Evolutionary conservation across 78 protist species (phyloP).

Genomic region (Dictyostelium firmibasis): DNA sequence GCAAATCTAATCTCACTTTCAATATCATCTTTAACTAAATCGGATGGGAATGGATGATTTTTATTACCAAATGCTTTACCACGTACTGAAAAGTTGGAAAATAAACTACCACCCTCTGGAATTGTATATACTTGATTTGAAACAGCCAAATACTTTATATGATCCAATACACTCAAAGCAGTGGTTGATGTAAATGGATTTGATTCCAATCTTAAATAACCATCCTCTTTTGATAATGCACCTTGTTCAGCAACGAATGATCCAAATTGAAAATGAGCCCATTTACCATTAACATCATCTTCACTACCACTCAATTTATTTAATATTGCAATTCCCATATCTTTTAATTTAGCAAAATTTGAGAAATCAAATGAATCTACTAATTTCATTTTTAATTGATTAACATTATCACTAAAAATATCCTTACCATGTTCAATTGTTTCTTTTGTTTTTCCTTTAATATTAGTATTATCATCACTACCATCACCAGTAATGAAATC

Average conservation of each 20-base stretch:
- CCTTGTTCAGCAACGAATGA: slow-evolving; percentile 31
- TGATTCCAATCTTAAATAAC: slow-evolving; percentile 14
- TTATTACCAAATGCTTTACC: neutral
- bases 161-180: neutral
- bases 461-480: neutral
- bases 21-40: neutral
- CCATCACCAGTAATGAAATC: no score
- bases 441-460: neutral
- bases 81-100: neutral
- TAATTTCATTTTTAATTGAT: neutral
- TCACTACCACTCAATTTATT: neutral
- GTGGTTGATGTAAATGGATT: slow-evolving; percentile 23
- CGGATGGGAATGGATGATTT: slow-evolving; percentile 6
- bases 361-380: neutral
- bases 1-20: slow-evolving; percentile 17
- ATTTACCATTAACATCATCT: neutral
- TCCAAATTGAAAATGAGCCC: neutral
- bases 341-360: neutral
- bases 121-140: neutral
- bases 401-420: neutral
- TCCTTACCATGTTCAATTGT: neutral
- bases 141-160: slow-evolving; percentile 15
- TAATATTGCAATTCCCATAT: neutral
- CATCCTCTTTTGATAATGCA: neutral
- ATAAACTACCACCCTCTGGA: slow-evolving; percentile 1